Conservation (phyloP, 2,329 filamentous ascomycete species). For the Didymella sp. region DNA sequence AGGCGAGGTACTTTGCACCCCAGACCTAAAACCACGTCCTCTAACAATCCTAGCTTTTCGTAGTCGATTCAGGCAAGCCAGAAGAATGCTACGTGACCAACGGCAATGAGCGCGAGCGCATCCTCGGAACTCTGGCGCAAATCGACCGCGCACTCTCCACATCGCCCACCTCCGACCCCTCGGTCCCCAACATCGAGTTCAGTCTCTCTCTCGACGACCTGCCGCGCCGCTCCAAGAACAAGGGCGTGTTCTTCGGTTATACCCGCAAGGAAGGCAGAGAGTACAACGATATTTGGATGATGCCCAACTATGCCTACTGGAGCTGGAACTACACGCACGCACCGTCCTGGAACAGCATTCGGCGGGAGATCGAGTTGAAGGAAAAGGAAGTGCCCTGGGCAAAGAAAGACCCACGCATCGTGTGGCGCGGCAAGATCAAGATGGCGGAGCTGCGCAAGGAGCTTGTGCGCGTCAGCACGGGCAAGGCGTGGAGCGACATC, state of each 20-base stretch:
- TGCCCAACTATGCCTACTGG: slow-evolving; percentile 48
- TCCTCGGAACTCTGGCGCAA: slow-evolving; percentile 44
- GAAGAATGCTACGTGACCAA: slow-evolving; percentile 45
- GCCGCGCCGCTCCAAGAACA: slow-evolving; percentile 37
- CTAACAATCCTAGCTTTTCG: slow-evolving; percentile 38
- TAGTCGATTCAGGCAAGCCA: slow-evolving; percentile 40
- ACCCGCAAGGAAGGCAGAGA: slow-evolving; percentile 38
- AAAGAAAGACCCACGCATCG: slow-evolving; percentile 41
- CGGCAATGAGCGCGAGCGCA: slow-evolving; percentile 46
- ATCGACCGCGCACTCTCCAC: slow-evolving; percentile 43
- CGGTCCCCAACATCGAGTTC: slow-evolving; percentile 43
- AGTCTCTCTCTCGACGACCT: slow-evolving; percentile 44
- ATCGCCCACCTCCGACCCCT: slow-evolving; percentile 35
- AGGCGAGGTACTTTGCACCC: slow-evolving; percentile 46
- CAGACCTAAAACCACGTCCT: too few relatives aligned
- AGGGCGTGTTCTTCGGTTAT: slow-evolving; percentile 41
- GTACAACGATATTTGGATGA: slow-evolving; percentile 45
- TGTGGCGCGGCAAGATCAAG: slow-evolving; percentile 46
- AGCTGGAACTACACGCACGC: slow-evolving; percentile 47
- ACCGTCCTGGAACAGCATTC: slow-evolving; percentile 45
- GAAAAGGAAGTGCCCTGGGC: slow-evolving; percentile 36
- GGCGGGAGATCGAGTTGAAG: slow-evolving; percentile 34
- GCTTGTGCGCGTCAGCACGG: slow-evolving; percentile 37
- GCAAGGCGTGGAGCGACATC: slow-evolving; percentile 44
- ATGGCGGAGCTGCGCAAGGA: slow-evolving; percentile 42